Percentiles rank a stretch among this genome's conserved stretches.
Conservation (phyloP, 1,284 basidiomycete genomes). For the Bjerkandera adusta region DNA sequence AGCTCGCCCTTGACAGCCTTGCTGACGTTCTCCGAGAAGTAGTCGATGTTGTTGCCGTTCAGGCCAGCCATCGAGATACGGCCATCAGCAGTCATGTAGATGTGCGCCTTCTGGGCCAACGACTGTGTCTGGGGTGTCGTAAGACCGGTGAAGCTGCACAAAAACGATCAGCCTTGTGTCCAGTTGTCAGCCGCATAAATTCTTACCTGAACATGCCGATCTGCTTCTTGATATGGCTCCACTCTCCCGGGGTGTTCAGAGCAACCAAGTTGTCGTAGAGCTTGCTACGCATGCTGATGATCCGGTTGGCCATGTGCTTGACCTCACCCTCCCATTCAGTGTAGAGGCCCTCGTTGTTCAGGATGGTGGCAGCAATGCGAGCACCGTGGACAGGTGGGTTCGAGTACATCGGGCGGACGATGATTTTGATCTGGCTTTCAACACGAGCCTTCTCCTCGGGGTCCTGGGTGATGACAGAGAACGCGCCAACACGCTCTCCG, state of each 20-base stretch:
- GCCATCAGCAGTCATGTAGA: constrained; percentile 91
- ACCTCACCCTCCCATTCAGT: constrained; percentile 89
- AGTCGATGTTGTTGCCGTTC: constrained; percentile 87
- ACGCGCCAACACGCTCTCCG: constrained; percentile 95
- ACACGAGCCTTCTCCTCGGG: constrained; percentile 87
- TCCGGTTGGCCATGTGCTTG: constrained; percentile 94
- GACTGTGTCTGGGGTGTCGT: constrained; percentile 82
- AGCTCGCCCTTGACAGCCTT: constrained; percentile 81
- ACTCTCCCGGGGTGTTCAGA: constrained; percentile 89
- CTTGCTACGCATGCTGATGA: constrained; percentile 92
- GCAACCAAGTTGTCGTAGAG: constrained; percentile 81
- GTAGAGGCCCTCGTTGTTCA: constrained; percentile 79
- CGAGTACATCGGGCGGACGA: constrained; percentile 97
- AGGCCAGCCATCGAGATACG: constrained; percentile 97
- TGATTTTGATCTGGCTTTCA: constrained; percentile 93
- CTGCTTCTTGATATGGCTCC: constrained; percentile 96
- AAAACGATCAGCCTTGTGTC: constrained; percentile 5
- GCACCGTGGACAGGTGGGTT: constrained; percentile 98
- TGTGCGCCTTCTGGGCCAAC: constrained; percentile 89
- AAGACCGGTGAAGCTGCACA: constrained; percentile 81
- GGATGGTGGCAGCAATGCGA: constrained; percentile 83
- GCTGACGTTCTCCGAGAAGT: constrained; percentile 86
- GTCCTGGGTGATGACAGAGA: constrained; percentile 77
- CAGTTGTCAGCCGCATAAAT: neutral
- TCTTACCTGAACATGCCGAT: constrained; percentile 91